A percentile compares a stretch with the other conserved stretches of the same genome.
These are phyloP conservation scores for Trichoderma parareesei DNA, from an alignment of 495 filamentous ascomycete genomes.

Conservation along the genomic window DNA sequence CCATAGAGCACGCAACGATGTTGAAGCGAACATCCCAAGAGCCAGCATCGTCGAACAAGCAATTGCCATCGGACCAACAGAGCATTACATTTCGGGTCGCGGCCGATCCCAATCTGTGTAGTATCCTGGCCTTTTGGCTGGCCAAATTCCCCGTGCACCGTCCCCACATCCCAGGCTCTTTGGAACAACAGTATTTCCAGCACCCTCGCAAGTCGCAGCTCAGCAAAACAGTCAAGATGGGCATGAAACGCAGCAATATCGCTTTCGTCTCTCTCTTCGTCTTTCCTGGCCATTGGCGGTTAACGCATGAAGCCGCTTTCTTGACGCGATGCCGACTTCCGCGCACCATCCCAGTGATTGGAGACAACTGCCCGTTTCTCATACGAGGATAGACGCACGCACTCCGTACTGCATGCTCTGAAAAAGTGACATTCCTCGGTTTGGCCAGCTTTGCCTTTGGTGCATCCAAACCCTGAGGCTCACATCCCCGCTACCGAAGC, in stretches of 20 bases:
- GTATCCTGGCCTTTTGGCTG: background rate
- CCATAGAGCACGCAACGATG: too few relatives aligned
- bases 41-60: background rate
- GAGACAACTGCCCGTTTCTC: background rate
- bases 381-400: background rate
- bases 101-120: background rate
- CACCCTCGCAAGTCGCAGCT: background rate
- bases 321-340: background rate
- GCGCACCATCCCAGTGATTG: background rate
- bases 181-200: background rate
- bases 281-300: background rate
- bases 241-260: background rate
- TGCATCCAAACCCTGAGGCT: background rate
- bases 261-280: background rate
- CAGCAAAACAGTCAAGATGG: background rate
- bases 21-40: background rate
- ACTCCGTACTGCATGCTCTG: background rate
- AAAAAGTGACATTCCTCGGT: background rate
- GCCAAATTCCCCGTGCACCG: background rate
- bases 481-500: background rate
- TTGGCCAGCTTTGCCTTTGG: background rate
- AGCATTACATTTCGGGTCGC: background rate
- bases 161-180: background rate
- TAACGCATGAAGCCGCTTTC: background rate
- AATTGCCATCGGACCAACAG: background rate